Conservation (phyloP, 768 basidiomycete genomes). For the Calvatia gigantea region DNA sequence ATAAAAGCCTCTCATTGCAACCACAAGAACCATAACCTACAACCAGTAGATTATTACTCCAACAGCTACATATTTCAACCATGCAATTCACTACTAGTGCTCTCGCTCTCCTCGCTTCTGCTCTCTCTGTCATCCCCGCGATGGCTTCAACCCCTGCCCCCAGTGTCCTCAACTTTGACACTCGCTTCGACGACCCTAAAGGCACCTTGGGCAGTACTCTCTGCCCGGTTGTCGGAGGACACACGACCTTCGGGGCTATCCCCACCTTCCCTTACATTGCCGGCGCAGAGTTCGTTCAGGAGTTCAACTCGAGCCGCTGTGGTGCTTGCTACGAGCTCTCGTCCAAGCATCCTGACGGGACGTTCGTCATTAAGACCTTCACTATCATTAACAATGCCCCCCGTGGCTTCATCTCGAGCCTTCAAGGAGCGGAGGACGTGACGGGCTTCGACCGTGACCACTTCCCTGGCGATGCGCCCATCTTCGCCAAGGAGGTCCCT, state of each 20-base stretch:
- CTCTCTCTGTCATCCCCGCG: constrained; percentile 2
- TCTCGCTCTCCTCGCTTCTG: constrained; percentile 3
- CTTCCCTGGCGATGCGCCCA: constrained; percentile 4
- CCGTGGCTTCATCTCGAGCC: constrained; percentile 1
- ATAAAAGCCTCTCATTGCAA: neutral
- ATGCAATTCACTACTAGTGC: constrained; percentile 7
- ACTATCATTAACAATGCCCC: constrained; percentile 9
- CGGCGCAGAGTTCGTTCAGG: neutral
- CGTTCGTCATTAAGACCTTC: constrained; percentile 1
- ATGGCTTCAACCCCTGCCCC: neutral
- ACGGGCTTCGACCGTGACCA: neutral
- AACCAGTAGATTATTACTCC: no score
- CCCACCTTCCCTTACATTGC: constrained; percentile 12
- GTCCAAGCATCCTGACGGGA: constrained; percentile 4
- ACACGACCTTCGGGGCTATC: constrained; percentile 10
- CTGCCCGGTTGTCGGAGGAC: constrained; percentile 11
- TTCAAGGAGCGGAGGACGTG: constrained; percentile 4
- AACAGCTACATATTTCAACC: neutral
- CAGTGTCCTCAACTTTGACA: constrained; percentile 11
- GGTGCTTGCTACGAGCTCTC: constrained; percentile 9
- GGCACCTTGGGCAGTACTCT: constrained; percentile 1
- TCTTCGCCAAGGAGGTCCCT: constrained; percentile 3
- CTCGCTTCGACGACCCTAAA: neutral
- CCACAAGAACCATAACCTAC: neutral
- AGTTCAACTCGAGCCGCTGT: constrained; percentile 9